Conservation (phyloP, 805 yeast species). For the Candida jianshihensis region DNA sequence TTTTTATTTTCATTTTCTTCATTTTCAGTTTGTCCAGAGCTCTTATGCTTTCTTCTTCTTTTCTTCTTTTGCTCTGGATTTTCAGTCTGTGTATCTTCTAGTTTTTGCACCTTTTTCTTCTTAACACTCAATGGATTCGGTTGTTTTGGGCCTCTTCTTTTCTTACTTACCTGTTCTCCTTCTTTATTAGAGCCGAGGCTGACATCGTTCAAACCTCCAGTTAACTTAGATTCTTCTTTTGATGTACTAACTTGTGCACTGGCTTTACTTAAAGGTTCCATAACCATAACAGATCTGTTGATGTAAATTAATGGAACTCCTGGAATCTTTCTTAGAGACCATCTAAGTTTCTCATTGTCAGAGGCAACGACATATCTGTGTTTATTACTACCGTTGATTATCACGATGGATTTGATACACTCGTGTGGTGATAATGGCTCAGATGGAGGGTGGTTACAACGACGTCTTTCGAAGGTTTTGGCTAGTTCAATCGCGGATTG, state of each 20-base stretch:
- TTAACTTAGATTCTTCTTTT: conserved; percentile 62
- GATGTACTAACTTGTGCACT: conserved; percentile 42
- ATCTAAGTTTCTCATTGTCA: conserved; percentile 67
- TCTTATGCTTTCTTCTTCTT: conserved; percentile 17
- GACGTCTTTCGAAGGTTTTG: conserved; percentile 80
- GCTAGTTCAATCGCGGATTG: conserved; percentile 77
- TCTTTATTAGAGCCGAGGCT: conserved; percentile 39
- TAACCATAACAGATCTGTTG: conserved; percentile 87
- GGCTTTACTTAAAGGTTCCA: conserved; percentile 86
- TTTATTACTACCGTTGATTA: conserved; percentile 71
- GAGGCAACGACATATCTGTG: conserved; percentile 88
- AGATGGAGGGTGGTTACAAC: conserved; percentile 77
- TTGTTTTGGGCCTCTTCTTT: conserved; percentile 65
- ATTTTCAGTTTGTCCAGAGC: conserved; percentile 4
- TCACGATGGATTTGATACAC: conserved; percentile 67
- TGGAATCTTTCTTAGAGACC: conserved; percentile 64
- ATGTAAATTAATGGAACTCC: conserved; percentile 87
- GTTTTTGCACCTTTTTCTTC: conserved; percentile 45
- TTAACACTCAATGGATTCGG: conserved; percentile 91
- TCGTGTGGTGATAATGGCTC: conserved; percentile 60
- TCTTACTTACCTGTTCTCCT: conserved; percentile 27
- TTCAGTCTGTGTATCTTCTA: conserved; percentile 5
- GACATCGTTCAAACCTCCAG: conserved; percentile 70
- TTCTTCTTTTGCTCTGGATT: conserved; percentile 11
- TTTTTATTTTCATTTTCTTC: conserved; percentile 12